Conservation (phyloP, 1,284 basidiomycete species). For the Meira nashicola region DNA sequence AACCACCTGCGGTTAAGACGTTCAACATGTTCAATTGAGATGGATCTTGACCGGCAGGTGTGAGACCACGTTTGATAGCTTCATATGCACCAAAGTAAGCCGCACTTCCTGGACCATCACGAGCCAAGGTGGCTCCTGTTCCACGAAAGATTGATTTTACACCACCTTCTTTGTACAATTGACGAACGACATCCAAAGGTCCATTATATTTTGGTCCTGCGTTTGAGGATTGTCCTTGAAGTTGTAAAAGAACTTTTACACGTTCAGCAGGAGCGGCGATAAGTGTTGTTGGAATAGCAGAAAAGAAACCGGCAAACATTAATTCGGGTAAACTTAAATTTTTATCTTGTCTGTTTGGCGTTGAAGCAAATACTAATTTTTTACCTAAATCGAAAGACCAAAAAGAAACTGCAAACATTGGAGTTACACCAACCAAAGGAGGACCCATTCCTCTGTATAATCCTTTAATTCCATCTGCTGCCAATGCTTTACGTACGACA, state of each 20-base stretch:
- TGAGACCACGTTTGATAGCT: constrained; percentile 78
- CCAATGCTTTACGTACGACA: constrained; percentile 83
- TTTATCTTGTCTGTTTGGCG: constrained; percentile 62
- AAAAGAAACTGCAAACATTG: constrained; percentile 97
- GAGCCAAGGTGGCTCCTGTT: constrained; percentile 80
- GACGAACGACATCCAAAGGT: constrained; percentile 81
- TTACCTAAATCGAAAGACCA: constrained; percentile 97
- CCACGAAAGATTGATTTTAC: constrained; percentile 88
- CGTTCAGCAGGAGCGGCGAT: constrained; percentile 93
- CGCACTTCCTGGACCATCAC: constrained; percentile 94
- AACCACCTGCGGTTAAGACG: constrained; percentile 86
- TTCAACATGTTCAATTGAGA: constrained; percentile 79
- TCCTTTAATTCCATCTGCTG: constrained; percentile 80
- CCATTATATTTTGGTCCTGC: constrained; percentile 74
- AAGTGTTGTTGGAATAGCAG: constrained; percentile 84
- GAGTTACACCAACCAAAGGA: constrained; percentile 90
- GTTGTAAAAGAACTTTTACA: constrained; percentile 91
- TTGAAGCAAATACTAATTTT: constrained; percentile 69
- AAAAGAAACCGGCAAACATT: constrained; percentile 87
- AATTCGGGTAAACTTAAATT: constrained; percentile 74
- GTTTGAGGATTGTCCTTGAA: constrained; percentile 75
- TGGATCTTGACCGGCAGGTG: constrained; percentile 66
- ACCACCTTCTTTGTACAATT: constrained; percentile 92
- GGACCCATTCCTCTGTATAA: constrained; percentile 96
- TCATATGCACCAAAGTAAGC: constrained; percentile 99